A percentile compares a stretch with the other conserved stretches of the same genome.
Evolutionary conservation across 148 eudicot species (phyloP).

Genomic region (Simmondsia chinensis): DNA sequence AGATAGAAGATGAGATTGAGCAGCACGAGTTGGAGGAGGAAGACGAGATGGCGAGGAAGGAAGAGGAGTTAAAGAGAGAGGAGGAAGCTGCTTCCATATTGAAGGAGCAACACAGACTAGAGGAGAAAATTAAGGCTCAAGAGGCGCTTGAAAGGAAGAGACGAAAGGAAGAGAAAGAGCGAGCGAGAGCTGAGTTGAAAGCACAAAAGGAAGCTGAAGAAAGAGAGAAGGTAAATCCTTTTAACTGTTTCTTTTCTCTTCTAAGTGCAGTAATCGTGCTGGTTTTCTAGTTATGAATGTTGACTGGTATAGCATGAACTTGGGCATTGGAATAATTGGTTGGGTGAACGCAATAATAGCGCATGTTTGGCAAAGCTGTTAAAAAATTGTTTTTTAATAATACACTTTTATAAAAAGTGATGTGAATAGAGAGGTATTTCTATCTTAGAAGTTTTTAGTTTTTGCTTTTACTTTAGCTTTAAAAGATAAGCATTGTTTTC

Average conservation of each 20-base stretch:
- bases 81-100: conserved; percentile 49
- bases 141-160: conserved; percentile 86
- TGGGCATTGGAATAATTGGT: too few species aligned
- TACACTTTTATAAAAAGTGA: too few species aligned
- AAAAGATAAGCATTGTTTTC: too few species aligned
- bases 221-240: conserved; percentile 58
- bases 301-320: background rate
- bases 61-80: conserved; percentile 42
- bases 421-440: too few species aligned
- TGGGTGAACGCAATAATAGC: too few species aligned
- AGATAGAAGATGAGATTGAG: conserved; percentile 27
- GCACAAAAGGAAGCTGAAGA: conserved; percentile 80
- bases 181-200: conserved; percentile 53
- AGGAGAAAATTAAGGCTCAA: conserved; percentile 68
- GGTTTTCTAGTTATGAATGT: background rate
- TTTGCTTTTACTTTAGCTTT: too few species aligned
- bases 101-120: conserved; percentile 57
- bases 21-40: conserved; percentile 34
- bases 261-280: background rate
- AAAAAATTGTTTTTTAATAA: too few species aligned
- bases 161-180: conserved; percentile 61
- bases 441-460: too few species aligned
- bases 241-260: background rate
- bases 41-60: conserved; percentile 53
- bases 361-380: too few species aligned